Evolutionary conservation across 148 eudicot species (phyloP), one percentile per base, ranked within the genome.

Genomic region (Rhododendron griersonianum): DNA sequence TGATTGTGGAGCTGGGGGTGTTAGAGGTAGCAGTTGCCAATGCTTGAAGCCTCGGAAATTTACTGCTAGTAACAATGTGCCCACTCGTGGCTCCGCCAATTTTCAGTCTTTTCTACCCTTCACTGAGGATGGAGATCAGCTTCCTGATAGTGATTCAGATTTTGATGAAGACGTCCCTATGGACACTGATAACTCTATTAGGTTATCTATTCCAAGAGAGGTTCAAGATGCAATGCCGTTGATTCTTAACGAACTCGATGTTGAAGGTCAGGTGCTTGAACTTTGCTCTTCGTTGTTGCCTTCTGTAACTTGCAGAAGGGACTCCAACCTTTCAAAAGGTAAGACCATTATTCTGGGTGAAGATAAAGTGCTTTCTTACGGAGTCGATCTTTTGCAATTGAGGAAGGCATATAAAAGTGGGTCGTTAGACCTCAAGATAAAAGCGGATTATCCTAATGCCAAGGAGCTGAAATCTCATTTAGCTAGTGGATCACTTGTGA

Each of bases 1-100:
- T 87, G 99, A 98, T 85, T 98, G 99, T 91, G 99, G 99, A 74
- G 99, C 98, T 59, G 99, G 99, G 37, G 99, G 98, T 82, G 99
- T 98, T 84, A 93, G 98, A 83, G 98, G 99, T 84, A 98, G 97
- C 91, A 94, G 96, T 86, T 98, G 99, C 87, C 98, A 94, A 78
- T 98, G 98, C 88, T 89, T 98, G 93, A 94, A 98, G 91, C 98
- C 99, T 76, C 92, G 99, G 57, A 98, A 98, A 81, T 98, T 91
- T 84, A 89, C 92, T 67, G 94, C 94, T 86, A 88, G 87, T 85
- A 87, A 65, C 75, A 90, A 86, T 76, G 87, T 87, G 65, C 91
- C 98, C 30, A 78, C 85, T 87, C 89, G 90, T 63, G 88, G 87
- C 86, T 84, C 91, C 88, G 91, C 93, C 85, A 92, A 88, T 88